Evolutionary conservation across 1,139 yeast species (phyloP), one percentile per base, ranked within the genome.

Genomic region (Scheffersomyces segobiensis): DNA sequence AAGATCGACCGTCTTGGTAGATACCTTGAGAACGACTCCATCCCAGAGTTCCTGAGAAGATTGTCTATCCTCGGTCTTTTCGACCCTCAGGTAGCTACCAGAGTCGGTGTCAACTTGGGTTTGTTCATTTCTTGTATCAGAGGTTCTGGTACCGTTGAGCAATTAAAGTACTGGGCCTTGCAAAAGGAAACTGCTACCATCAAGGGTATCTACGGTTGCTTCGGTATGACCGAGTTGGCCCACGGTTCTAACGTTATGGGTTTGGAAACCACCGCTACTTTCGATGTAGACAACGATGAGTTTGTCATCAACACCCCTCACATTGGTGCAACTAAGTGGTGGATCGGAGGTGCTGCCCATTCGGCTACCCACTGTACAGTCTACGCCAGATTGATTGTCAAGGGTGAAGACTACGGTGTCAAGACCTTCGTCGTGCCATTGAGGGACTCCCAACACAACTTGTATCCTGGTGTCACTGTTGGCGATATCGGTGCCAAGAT

Each of bases 301-400:
- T 80, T 80, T 58, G 63, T 79, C 66, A 77, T 80, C 64, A 74
- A 79, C 67, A 80, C 84, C 52, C 84, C 84, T 6, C 82, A 79
- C 66, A 74, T 79, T 64, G 82, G 83, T 65, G 84, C 84, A 60
- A 79, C 84, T 61, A 80, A 80, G 66, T 80, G 84, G 84, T 80
- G 84, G 84, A 80, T 80, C 56, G 83, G 84, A 56, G 83, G 83
- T 65, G 83, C 84, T 58, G 83, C 83, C 54, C 84, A 80, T 67
- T 76, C 82, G n/a, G 76, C 84, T 53, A 78, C 83, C 53, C 84
- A 79, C 67, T 71, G 79, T 59, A 57, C 77, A 24, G 78, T 73
- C 55, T 80, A 80, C 66, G 83, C 83, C 52, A 67, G 84, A 60
- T 76, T 79, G 62, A 73, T 76, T 56, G 82, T 80, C 57, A 68